Base-by-base conservation (phyloP, 2,329 filamentous ascomycete genomes). In the Nothopassalora personata region DNA sequence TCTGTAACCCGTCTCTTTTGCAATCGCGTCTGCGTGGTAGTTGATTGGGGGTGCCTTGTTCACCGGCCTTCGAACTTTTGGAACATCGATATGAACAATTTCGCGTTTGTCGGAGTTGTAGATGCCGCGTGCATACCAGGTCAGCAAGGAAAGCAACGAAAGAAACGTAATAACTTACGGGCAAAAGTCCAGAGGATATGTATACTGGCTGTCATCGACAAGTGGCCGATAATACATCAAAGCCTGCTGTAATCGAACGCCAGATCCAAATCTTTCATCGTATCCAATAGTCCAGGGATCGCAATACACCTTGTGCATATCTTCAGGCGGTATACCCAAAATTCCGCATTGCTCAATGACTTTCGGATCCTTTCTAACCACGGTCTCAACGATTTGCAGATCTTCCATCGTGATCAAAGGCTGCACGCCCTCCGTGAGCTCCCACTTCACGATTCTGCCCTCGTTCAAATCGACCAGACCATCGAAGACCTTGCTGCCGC, bases 281-380 rank as follows among this genome's bases (percentile, higher is more conserved):
- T 91, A 96, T 52, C 92, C 92, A 74, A 97, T 96, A 0, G 92
- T 96, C 92, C 92, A 97, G 82, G 85, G 91, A 72, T 97, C 92
- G 74, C 91, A 96, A 78, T 95, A 96, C 51, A 97, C 90, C 76
- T 96, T 96, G 79, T 94, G 79, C 92, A 97, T 96, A 61, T 96
- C 89, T 66, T 89, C 82, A 58, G 81, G 81, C 11, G 90, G 84
- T 60, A 97, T 90, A 1, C 92, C 92, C 60, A 91, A 83, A 60
- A 96, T 83, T 6, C 83, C 83, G 70, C 92, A 97, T 74, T 96
- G 91, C 75, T 96, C 90, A 65, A 96, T 94, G 60, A 96, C 91
- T 68, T 88, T 89, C 13, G 89, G 84, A 70, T 96, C 90, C 67
- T 85, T 86, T 64, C 91, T 84, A 60, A 86, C 84, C 49, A 92